Base-by-base conservation (phyloP, 441 rosid genomes). In the Populus tomentosa region DNA sequence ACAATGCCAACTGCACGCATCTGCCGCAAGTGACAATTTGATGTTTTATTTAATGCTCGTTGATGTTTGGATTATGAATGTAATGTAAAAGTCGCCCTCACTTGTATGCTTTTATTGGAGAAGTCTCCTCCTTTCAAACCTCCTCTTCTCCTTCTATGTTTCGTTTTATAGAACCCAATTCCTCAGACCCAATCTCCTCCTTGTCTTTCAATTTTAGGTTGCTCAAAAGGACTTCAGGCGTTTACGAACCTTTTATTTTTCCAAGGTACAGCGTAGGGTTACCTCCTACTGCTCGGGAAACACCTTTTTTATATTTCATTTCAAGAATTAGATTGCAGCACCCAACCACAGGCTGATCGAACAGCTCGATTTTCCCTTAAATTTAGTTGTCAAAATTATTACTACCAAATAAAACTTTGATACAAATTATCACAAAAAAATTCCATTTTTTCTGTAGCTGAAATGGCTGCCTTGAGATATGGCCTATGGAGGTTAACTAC, bases 1-100 rank as follows among this genome's bases (percentile, higher is more conserved):
- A 86, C 95, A 30, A 95, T 87, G 92, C 98, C 98, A n/a, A 95
- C 98, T 4, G 97, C 98, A 56, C 83, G 67, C 33, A 70, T 95
- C 73, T 95, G 98, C 81, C 95, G 11, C 84, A 90, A 91, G 66
- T 90, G 90, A 90, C 81, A 69, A 53, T 13, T 38, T 3, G 28
- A 38, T 38, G 30, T 38, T 21, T 18, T 53, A 5, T 53, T 5
- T 18, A 5, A 16, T 53, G 21, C n/a, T 53, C 9, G 8, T 53
- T 53, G 61, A 53, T 53, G 61, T 18, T 53, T 53, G n/a, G n/a
- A 53, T 53, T 53, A 53, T 53, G n/a, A 53, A 53, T 18, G 61
- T 53, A 16, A 53, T 53, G 61, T 53, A 53, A 53, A 53, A 53
- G 8, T 18, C 3, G 61, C 2, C 0, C 61, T 53, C 2, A 2